phyloP scores from a whole-genome alignment of 148 eudicot genomes.

The Rhododendron mucronatum region DNA sequence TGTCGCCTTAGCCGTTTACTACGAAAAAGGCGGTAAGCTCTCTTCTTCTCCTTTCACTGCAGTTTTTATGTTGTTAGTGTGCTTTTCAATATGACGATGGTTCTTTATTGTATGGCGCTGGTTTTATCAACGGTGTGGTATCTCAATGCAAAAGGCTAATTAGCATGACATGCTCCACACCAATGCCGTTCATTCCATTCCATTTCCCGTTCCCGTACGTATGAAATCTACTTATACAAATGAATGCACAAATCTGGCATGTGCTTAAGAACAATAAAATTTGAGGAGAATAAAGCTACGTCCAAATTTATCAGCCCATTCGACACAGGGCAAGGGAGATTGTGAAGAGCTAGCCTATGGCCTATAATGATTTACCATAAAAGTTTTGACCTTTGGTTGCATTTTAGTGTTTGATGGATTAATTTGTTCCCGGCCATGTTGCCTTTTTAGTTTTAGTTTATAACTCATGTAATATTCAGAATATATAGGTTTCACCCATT shows the following conservation, averaged over 20 bases:
- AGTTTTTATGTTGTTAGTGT: not conserved
- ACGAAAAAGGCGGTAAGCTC: slow-evolving; percentile 11
- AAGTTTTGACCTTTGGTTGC: not conserved
- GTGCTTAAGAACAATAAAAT: not conserved
- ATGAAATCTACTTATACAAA: not conserved
- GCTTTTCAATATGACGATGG: not conserved
- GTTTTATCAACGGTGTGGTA: not conserved
- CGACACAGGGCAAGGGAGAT: not conserved
- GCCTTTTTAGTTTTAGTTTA: not conserved
- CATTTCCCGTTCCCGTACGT: not conserved
- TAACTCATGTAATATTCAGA: too few species aligned
- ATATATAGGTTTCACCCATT: too few species aligned
- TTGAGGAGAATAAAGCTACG: not conserved
- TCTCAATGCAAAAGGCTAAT: not conserved
- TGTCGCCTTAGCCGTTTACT: slow-evolving; percentile 3
- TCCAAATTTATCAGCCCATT: not conserved
- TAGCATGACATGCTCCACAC: not conserved
- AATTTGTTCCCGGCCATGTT: not conserved
- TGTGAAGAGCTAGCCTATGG: not conserved
- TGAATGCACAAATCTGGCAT: not conserved
- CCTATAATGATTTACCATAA: not conserved
- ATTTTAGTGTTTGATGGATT: not conserved
- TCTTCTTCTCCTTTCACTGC: not conserved
- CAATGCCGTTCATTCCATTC: not conserved
- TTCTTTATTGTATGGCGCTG: not conserved